Base-by-base conservation (phyloP, 345 rosid species). In the Aegle marmelos region DNA sequence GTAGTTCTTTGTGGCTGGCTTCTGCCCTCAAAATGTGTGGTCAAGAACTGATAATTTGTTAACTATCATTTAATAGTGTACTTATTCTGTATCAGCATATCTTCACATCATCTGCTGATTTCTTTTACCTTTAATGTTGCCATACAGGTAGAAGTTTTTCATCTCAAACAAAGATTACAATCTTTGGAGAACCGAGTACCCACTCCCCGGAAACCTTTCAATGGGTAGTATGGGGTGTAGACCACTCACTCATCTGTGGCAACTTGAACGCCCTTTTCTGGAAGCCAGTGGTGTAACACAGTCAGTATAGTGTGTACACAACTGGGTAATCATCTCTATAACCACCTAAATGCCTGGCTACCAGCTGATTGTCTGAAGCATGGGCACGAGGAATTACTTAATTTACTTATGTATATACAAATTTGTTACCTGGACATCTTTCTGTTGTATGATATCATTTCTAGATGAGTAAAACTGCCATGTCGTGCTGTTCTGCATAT, bases 141-240 rank as follows among this genome's bases (percentile, higher is more conserved):
- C 14, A 37, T 77, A 76, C 84, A 95, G 98, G 97, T 95, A 41
- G 98, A 92, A 88, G 99, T 94, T 86, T 96, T 96, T 83, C 99
- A 92, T 84, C 97, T 96, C 68, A 94, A 96, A 81, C 98, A 96
- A 74, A 88, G 99, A 75, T 79, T 94, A 83, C 99, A 96, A 58
- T 91, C 98, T 9, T 62, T 91, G 89, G 99, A 96, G 83, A 90
- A 87, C 84, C 88, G 97, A 74, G 91, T 89, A 33, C 87, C 88
- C 17, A 92, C 97, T 13, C 92, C 97, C 0, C 87, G 97, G 84
- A 94, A 96, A 80, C 89, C 89, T 22, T 94, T 87, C 83, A 93
- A 88, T 16, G 90, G 90, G 72, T 91, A 86, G 79, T 22, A 31
- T 22, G 79, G 74, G 50, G 36, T 27, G 4, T 31, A 30, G 27